Evolutionary conservation across 805 yeast genomes (phyloP).

Genomic region (Wickerhamiella sorbophila): DNA sequence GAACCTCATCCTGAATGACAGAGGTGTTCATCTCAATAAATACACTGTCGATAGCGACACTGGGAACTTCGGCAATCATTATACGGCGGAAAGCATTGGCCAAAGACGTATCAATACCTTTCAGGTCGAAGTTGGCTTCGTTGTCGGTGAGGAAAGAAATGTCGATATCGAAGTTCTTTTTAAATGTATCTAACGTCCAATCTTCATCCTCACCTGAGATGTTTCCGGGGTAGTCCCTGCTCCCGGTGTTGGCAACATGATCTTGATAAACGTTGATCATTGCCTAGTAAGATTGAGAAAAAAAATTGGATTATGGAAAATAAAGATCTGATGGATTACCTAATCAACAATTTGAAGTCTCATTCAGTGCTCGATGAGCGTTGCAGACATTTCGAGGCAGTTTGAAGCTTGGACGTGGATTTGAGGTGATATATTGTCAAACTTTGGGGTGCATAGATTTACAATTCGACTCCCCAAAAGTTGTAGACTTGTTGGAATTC

Average conservation of each 20-base stretch:
- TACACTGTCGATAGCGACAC: slow-evolving; percentile 88
- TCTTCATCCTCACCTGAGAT: slow-evolving; percentile 46
- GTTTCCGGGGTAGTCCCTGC: slow-evolving; percentile 90
- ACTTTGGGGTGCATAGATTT: too few relatives aligned
- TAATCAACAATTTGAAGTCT: too few relatives aligned
- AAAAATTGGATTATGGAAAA: neutral
- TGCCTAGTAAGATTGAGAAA: neutral
- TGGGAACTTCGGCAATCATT: slow-evolving; percentile 93
- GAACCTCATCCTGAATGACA: slow-evolving; percentile 92
- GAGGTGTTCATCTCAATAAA: slow-evolving; percentile 89
- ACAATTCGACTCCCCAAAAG: too few relatives aligned
- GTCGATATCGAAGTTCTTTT: slow-evolving; percentile 48
- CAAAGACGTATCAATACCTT: slow-evolving; percentile 77
- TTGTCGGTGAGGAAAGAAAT: slow-evolving; percentile 44
- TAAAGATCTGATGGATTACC: neutral
- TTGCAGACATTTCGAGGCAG: too few relatives aligned
- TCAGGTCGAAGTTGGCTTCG: slow-evolving; percentile 70
- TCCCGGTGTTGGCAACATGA: slow-evolving; percentile 32
- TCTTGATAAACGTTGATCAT: slow-evolving; percentile 18
- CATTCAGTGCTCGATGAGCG: too few relatives aligned
- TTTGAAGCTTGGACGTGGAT: too few relatives aligned
- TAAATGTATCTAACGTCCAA: slow-evolving; percentile 78
- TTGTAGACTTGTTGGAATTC: too few relatives aligned
- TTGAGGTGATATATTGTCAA: too few relatives aligned
- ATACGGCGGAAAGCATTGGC: slow-evolving; percentile 95